Evolutionary conservation across 352 stramenopile species (phyloP), one percentile per base, ranked within the genome.

Genomic region (Phytophthora megakarya): DNA sequence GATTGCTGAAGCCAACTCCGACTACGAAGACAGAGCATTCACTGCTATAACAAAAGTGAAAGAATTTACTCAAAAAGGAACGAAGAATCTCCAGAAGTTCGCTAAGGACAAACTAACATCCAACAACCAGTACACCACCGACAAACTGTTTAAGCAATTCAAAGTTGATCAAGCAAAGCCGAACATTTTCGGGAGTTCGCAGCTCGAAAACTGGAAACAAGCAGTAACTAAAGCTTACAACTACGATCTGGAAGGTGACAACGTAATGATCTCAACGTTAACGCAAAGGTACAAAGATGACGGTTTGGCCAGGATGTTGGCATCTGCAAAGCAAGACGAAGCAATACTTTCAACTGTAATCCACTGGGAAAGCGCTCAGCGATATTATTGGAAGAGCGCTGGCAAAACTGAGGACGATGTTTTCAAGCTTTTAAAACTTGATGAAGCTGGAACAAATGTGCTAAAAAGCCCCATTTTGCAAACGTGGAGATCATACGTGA

Each of bases 21-120:
- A 32, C 9, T 32, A 32, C 26, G 26, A 32, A 32, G 26, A 32
- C 26, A 32, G 26, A 32, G 26, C 26, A 32, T 9, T 32, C 5
- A 10, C 26, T 32, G 26, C 5, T 32, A 9, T 32, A 32, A 9
- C 26, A 32, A 32, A 32, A 32, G 26, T 32, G 9, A 32, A 32
- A 32, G 26, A 32, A 32, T 32, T 32, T 5, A 9, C 26, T 32
- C 26, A 32, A 32, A 32, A 5, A 32, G 5, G 26, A 32, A 32
- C 9, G 26, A 32, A 54, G 47, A 54, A 54, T 5, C 13, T 54
- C 2, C 32, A 54, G 49, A 57, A 57, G 3, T 16, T 37, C 15
- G 22, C 22, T 23, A 16, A 37, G 3, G 9, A 5, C 4, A 46
- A 37, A 9, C 10, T 56, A 15, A 56, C n/a, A 16, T 42, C 45